A percentile compares a stretch with the other conserved stretches of the same genome.
phyloP scores from a whole-genome alignment of 2,329 filamentous ascomycete genomes.

The Trichoderma sp. region DNA sequence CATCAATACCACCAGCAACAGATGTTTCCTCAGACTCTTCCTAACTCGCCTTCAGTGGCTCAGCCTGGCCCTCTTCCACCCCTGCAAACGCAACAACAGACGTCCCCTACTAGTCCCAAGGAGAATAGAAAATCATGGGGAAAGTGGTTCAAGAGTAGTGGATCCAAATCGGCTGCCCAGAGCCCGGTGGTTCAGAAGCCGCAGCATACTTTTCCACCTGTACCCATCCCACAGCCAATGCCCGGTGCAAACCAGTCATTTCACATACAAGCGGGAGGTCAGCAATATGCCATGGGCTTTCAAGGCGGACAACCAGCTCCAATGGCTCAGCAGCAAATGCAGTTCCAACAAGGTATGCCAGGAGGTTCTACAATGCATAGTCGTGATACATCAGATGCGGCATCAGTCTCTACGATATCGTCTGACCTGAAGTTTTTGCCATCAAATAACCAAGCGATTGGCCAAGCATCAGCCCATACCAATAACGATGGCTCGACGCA shows the following conservation, averaged over 20 bases:
- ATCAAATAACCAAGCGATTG: background rate
- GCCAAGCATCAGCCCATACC: background rate
- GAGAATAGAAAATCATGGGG: slow-evolving; percentile 33
- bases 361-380: background rate
- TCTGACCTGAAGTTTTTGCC: background rate
- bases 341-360: background rate
- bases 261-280: background rate
- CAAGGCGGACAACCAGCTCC: slow-evolving; percentile 18
- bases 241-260: slow-evolving; percentile 1
- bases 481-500: background rate
- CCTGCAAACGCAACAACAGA: background rate
- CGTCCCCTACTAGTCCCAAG: slow-evolving; percentile 3
- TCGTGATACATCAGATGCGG: background rate
- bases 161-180: slow-evolving; percentile 24
- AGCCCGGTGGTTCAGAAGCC: slow-evolving; percentile 5
- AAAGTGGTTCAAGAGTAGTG: slow-evolving; percentile 34
- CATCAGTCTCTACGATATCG: slow-evolving; percentile 1
- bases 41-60: background rate
- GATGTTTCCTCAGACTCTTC: background rate
- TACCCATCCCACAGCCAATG: background rate
- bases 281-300: slow-evolving; percentile 4
- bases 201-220: slow-evolving; percentile 1
- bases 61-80: background rate
- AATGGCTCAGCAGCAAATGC: background rate
- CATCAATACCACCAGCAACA: background rate